A percentile compares a stretch with the other conserved stretches of the same genome.
Conservation (phyloP, 2,329 filamentous ascomycete genomes). For the Colletotrichum noveboracense region DNA sequence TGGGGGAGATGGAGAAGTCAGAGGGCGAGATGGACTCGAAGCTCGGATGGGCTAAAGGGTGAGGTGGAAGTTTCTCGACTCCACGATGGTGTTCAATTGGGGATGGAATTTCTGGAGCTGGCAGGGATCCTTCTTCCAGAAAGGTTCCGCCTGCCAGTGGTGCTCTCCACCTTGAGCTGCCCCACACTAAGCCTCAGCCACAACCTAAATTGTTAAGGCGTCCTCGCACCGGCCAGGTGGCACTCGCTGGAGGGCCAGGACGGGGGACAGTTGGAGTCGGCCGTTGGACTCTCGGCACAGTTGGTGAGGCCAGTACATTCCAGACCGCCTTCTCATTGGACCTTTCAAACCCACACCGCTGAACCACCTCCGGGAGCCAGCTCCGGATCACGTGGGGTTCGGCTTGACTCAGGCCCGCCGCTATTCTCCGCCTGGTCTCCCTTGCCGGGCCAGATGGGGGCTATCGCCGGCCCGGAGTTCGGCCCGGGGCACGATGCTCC, state of each 20-base stretch:
- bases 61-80: slow-evolving; percentile 48
- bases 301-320: not conserved
- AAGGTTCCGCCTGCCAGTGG: slow-evolving; percentile 9
- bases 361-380: not conserved
- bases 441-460: not conserved
- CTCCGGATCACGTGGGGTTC: not conserved
- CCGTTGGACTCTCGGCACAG: not conserved
- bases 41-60: slow-evolving; percentile 37
- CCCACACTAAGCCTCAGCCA: slow-evolving; percentile 20
- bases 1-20: slow-evolving; percentile 27
- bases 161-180: slow-evolving; percentile 1
- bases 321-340: not conserved
- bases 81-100: slow-evolving; percentile 28
- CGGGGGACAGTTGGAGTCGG: not conserved
- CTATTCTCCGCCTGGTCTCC: not conserved
- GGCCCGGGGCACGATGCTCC: not conserved
- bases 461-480: not conserved
- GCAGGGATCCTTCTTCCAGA: slow-evolving; percentile 18
- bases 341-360: not conserved
- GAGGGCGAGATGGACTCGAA: slow-evolving; percentile 23
- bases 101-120: slow-evolving; percentile 16
- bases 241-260: not conserved
- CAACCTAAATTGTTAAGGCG: slow-evolving; percentile 19
- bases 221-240: not conserved
- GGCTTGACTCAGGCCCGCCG: not conserved